Evolutionary conservation across 2,329 filamentous ascomycete genomes (phyloP).

Genomic region (Aspergillus sp.): DNA sequence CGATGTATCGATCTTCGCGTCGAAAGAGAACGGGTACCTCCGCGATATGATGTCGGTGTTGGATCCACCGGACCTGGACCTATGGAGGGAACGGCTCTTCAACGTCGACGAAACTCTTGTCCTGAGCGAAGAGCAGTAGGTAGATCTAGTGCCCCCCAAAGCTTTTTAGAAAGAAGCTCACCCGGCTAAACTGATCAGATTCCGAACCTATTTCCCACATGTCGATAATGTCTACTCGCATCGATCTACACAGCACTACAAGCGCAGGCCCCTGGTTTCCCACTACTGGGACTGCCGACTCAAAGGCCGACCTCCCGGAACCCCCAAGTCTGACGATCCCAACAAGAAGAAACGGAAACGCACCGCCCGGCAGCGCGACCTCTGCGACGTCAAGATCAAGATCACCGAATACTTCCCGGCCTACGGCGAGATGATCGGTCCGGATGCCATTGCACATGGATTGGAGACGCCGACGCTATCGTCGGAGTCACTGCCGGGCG

Average conservation of each 20-base stretch:
- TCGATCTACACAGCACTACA: constrained; percentile 76
- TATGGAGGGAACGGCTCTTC: constrained; percentile 72
- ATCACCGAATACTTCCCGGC: constrained; percentile 74
- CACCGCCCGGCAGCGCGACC: constrained; percentile 69
- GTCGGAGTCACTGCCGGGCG: constrained; percentile 22
- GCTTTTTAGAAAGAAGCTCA: neutral
- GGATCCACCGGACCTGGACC: constrained; percentile 65
- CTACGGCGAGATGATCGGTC: constrained; percentile 31
- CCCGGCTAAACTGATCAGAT: constrained; percentile 47
- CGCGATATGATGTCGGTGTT: constrained; percentile 55
- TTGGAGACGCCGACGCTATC: constrained; percentile 18
- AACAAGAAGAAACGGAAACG: constrained; percentile 81
- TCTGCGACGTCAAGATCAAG: constrained; percentile 87
- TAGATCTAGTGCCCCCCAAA: constrained; percentile 4
- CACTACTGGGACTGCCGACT: constrained; percentile 84
- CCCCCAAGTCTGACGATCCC: constrained; percentile 75
- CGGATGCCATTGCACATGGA: constrained; percentile 19
- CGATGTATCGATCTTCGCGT: constrained; percentile 22
- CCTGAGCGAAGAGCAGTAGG: constrained; percentile 71
- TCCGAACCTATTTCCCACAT: constrained; percentile 78
- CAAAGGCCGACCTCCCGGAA: constrained; percentile 75
- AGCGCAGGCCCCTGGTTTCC: constrained; percentile 77
- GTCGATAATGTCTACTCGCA: constrained; percentile 84
- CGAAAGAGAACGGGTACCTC: constrained; percentile 23
- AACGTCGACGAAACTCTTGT: constrained; percentile 72